phyloP scores from a whole-genome alignment of 306 rosid genomes.

The Quercus suber region DNA sequence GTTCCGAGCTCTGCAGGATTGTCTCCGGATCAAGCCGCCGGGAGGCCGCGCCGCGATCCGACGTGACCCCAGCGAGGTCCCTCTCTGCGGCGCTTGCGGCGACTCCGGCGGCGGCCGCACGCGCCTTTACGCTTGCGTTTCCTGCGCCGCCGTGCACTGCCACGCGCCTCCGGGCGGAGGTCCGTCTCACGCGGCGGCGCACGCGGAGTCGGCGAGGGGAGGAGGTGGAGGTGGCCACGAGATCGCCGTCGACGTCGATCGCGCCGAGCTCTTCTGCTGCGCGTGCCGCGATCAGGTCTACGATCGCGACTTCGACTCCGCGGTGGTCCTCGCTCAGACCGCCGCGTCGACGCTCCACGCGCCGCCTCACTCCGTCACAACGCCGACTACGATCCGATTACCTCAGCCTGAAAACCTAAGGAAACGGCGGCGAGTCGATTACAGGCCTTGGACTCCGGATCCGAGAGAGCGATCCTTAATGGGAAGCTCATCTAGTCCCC shows the following conservation, averaged over 20 bases:
- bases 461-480: slow-evolving; percentile 51
- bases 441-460: slow-evolving; percentile 76
- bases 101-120: slow-evolving; percentile 31
- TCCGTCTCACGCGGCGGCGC: slow-evolving; percentile 72
- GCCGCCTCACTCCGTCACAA: neutral
- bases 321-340: slow-evolving; percentile 74
- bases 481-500: slow-evolving; percentile 47
- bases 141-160: slow-evolving; percentile 75
- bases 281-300: slow-evolving; percentile 85
- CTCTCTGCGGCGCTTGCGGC: slow-evolving; percentile 62
- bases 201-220: slow-evolving; percentile 54
- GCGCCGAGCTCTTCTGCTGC: slow-evolving; percentile 94
- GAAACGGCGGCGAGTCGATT: slow-evolving; percentile 77
- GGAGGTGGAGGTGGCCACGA: slow-evolving; percentile 65
- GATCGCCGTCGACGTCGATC: slow-evolving; percentile 91
- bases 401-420: slow-evolving; percentile 75
- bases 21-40: slow-evolving; percentile 78
- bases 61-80: slow-evolving; percentile 69
- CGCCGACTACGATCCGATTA: slow-evolving; percentile 22
- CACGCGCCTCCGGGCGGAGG: slow-evolving; percentile 31
- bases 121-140: slow-evolving; percentile 67
- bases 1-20: slow-evolving; percentile 66
- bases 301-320: slow-evolving; percentile 88
- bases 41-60: slow-evolving; percentile 79
- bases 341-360: slow-evolving; percentile 49